Evolutionary conservation across 2,329 filamentous ascomycete genomes (phyloP), one percentile per base, ranked within the genome.

Genomic region (Aspergillus viridinutans): DNA sequence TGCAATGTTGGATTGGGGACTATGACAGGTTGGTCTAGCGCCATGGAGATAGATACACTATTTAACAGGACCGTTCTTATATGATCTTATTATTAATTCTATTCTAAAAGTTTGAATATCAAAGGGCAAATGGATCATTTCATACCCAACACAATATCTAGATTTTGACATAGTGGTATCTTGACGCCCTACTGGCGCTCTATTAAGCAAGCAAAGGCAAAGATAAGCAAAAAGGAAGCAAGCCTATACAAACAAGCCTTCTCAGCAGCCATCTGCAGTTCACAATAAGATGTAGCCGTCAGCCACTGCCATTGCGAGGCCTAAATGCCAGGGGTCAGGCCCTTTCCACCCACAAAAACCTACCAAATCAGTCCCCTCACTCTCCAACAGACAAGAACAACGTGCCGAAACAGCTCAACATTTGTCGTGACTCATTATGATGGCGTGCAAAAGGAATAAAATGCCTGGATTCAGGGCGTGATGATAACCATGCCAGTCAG

Each of bases 1-100:
- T 61, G 52, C 1, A 60, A 51, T 17, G 49, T 59, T 17, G 45
- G 32, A 50, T 17, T n/a, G 35, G 12, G 14, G 35, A 40, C 35
- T 40, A 40, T 14, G n/a, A 40, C 12, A 40, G 35, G n/a, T 6
- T 40, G 1, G 12, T 40, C 12, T 21, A 3, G 40, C 17, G 8
- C 6, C 40, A 20, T 17, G 40, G 40, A 28, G 26, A 28, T 28
- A 28, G 26, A 28, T 28, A 28, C 8, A 7, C 26, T 28, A 28
- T 28, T 7, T 28, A 7, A 8, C 26, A 28, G 26, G 26, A 8
- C 26, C 26, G 26, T 28, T 8, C 26, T 28, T 28, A 7, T 28
- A 7, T 28, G 7, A 28, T 28, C 26, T 8, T 28, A 28, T 28
- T 28, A 43, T 20, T 21, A 4, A 20, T 17, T 43, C 20, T 20